Conservation (phyloP, 208 protist species). For the Leishmania tarentolae region DNA sequence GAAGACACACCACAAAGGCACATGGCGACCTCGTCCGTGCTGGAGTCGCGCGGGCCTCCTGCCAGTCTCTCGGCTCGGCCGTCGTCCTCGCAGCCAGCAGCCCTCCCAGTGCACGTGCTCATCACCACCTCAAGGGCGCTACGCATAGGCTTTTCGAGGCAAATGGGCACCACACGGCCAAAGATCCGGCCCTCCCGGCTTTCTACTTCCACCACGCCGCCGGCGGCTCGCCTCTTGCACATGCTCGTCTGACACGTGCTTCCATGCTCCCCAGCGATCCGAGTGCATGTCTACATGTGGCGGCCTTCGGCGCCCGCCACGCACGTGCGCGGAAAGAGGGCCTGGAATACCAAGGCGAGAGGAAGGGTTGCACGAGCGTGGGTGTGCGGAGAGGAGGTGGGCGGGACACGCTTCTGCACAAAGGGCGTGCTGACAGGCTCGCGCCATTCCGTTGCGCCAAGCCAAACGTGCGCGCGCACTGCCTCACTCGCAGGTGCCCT, state of each 20-base stretch:
- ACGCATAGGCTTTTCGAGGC: neutral
- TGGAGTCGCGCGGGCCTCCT: neutral
- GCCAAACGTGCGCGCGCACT: no score
- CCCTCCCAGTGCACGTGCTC: neutral
- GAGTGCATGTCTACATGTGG: neutral
- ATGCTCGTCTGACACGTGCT: neutral
- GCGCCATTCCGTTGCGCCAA: neutral
- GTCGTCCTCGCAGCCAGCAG: neutral
- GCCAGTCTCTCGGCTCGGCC: neutral
- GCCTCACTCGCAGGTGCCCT: neutral
- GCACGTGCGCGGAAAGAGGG: neutral
- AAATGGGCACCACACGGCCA: neutral
- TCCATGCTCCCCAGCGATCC: neutral
- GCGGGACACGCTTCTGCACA: neutral
- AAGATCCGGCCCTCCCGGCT: neutral
- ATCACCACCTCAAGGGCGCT: neutral
- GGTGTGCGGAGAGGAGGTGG: neutral
- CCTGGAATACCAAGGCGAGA: neutral
- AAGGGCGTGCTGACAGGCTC: neutral
- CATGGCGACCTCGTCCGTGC: neutral
- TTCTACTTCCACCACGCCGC: neutral
- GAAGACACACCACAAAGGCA: neutral
- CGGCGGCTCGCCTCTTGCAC: neutral
- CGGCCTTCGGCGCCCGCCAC: neutral
- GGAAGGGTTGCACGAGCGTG: neutral